Evolutionary conservation across 1,284 basidiomycete species (phyloP), one percentile per base, ranked within the genome.

Genomic region (Paramarasmius palmivorus): DNA sequence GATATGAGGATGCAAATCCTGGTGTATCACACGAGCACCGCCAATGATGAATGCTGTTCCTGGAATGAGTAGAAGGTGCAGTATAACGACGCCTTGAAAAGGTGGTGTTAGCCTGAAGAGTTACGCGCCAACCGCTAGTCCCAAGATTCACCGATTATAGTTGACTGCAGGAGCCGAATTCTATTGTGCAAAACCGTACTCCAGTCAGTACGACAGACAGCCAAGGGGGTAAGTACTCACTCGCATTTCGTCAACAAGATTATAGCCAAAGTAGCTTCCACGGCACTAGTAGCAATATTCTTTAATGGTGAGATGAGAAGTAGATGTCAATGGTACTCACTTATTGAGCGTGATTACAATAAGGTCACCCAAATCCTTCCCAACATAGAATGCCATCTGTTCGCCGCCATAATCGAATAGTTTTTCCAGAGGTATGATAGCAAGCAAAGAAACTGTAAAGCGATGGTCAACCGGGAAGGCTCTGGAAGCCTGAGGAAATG

Each of bases 191-290:
- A 25, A 26, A 20, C 14, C 47, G 4, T 15, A 17, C 2, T 4
- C 47, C 4, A 49, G 47, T 2, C 12, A 19, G n/a, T n/a, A 12
- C 9, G n/a, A 19, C 19, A 14, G 5, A 45, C 36, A 37, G 19
- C 20, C 20, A 34, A 10, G 22, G 26, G 36, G 7, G 37, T 19
- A 48, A 22, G 15, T 15, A 77, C 82, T 70, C 57, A 86, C 83
- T 88, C 80, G 81, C 85, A 86, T 66, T 80, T 79, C 14, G 68
- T 60, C 6, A 90, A 68, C 8, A 90, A 69, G 54, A 88, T 79
- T 51, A 90, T 84, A 0, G 84, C 84, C 2, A 90, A 70, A 0
- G 84, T 84, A 0, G 81, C 86, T 69, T 90, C 86, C 8, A 82
- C 76, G 15, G 74, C 65, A 62, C 78, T 81, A 52, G 23, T 22